Conservation (phyloP, 148 eudicot species). For the Fagopyrum esculentum region DNA sequence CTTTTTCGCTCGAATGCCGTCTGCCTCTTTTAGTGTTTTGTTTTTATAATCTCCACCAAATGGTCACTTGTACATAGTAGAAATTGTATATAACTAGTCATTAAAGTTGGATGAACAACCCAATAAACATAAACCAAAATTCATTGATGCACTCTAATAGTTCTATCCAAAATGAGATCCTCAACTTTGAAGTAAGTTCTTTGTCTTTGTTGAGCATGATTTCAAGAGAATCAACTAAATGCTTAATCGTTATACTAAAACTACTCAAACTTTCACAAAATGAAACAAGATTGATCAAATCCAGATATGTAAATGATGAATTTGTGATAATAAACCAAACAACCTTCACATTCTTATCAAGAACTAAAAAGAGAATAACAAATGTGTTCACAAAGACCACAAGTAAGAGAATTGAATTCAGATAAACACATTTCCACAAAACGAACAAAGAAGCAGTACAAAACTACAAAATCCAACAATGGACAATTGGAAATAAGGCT, state of each 20-base stretch:
- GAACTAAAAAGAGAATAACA: too few relatives aligned
- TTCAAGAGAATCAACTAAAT: neutral
- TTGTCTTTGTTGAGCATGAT: neutral
- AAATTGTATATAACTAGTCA: neutral
- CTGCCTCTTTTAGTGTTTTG: neutral
- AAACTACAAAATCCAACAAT: constrained; percentile 2
- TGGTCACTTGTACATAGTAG: neutral
- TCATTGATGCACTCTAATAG: neutral
- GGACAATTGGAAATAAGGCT: neutral
- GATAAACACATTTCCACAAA: neutral
- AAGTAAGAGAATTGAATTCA: too few relatives aligned
- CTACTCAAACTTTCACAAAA: neutral
- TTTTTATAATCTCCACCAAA: neutral
- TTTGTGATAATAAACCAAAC: neutral
- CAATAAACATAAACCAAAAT: neutral
- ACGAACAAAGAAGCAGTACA: neutral
- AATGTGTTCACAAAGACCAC: too few relatives aligned
- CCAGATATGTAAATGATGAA: neutral
- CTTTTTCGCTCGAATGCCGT: neutral
- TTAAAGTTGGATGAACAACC: neutral
- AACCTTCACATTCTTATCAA: neutral
- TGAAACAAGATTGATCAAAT: neutral
- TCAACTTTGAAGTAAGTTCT: neutral
- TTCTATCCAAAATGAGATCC: neutral
- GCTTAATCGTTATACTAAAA: neutral